Conservation (phyloP, 2,329 filamentous ascomycete genomes). For the Penicillium vulpinum region DNA sequence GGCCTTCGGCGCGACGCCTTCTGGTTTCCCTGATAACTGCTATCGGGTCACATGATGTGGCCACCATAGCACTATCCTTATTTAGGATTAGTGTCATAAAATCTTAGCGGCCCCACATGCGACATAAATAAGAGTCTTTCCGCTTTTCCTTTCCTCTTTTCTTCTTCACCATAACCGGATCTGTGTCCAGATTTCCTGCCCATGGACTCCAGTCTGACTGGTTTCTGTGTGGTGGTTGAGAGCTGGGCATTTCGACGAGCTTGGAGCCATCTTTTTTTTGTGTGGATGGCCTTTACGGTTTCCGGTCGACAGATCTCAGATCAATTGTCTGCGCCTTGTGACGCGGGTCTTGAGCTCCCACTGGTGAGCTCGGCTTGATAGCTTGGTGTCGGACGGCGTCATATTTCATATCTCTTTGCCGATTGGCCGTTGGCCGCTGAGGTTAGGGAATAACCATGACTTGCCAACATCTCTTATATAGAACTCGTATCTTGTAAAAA, state of each 20-base stretch:
- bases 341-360: conserved; percentile 65
- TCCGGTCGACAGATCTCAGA: conserved; percentile 98
- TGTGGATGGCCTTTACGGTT: conserved; percentile 65
- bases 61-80: not conserved
- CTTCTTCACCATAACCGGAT: conserved; percentile 59
- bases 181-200: conserved; percentile 83
- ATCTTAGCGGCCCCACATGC: conserved; percentile 10
- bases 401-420: conserved; percentile 90
- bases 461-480: conserved; percentile 59
- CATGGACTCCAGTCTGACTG: conserved; percentile 38
- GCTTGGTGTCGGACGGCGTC: conserved; percentile 61
- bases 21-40: conserved; percentile 7
- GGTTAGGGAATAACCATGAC: conserved; percentile 88
- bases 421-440: conserved; percentile 83
- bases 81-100: conserved; percentile 25
- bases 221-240: conserved; percentile 68
- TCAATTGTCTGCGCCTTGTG: conserved; percentile 57
- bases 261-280: conserved; percentile 72
- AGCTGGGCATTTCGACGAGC: conserved; percentile 81
- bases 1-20: not conserved
- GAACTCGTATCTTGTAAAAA: conserved; percentile 8
- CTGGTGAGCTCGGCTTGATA: conserved; percentile 66
- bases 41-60: conserved; percentile 16
- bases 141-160: conserved; percentile 39
- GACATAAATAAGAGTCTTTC: conserved; percentile 37